phyloP scores from a whole-genome alignment of 495 filamentous ascomycete species.

The Tuber aestivum region DNA sequence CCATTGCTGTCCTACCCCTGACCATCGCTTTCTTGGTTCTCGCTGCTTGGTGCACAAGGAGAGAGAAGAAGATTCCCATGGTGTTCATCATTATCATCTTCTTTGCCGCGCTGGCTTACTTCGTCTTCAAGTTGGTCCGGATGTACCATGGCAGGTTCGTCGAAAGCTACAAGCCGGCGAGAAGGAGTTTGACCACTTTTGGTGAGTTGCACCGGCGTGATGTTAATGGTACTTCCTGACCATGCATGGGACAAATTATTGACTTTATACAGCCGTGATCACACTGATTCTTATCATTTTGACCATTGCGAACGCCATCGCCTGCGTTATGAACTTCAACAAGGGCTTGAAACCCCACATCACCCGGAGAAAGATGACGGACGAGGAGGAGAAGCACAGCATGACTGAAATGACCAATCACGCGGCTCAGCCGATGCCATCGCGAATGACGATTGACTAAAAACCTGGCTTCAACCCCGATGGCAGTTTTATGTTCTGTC shows the following conservation, averaged over 20 bases:
- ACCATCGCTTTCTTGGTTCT: conserved; percentile 80
- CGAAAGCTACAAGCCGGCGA: conserved; percentile 62
- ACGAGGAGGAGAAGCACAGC: conserved; percentile 63
- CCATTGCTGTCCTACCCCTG: conserved; percentile 79
- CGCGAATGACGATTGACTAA: conserved; percentile 87
- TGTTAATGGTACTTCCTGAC: background rate
- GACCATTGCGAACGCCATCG: conserved; percentile 80
- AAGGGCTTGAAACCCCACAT: conserved; percentile 86
- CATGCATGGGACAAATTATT: conserved; percentile 5
- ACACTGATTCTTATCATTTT: conserved; percentile 80
- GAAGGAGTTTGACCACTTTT: conserved; percentile 79
- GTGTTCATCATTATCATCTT: conserved; percentile 72
- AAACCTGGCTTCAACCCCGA: background rate
- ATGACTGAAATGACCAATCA: conserved; percentile 64
- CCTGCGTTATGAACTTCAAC: conserved; percentile 86
- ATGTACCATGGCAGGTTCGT: conserved; percentile 66
- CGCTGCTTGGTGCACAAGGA: conserved; percentile 76
- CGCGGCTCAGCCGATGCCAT: conserved; percentile 57
- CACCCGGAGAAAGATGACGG: conserved; percentile 54
- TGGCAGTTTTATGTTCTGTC: conserved; percentile 8
- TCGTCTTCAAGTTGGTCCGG: conserved; percentile 94
- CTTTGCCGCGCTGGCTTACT: conserved; percentile 86
- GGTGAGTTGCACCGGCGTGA: conserved; percentile 26
- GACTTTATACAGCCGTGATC: conserved; percentile 58
- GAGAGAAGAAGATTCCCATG: conserved; percentile 76